Conservation (phyloP, 2,329 filamentous ascomycete species). For the Penicillium occitanis region DNA sequence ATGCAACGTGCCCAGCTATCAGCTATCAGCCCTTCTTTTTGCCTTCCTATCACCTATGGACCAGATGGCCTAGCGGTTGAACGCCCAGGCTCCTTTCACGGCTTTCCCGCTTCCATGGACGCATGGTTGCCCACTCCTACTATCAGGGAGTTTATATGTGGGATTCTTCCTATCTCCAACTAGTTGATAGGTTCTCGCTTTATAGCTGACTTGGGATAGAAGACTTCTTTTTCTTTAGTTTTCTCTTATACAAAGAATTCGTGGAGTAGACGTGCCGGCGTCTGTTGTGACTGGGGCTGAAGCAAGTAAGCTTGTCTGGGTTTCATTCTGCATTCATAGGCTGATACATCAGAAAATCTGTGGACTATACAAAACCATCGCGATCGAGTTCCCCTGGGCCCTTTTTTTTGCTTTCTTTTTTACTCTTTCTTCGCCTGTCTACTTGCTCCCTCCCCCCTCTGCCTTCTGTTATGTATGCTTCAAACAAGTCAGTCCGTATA, state of each 20-base stretch:
- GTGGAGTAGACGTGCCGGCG: not conserved
- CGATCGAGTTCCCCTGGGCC: not conserved
- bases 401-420: not conserved
- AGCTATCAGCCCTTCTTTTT: not conserved
- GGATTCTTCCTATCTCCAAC: not conserved
- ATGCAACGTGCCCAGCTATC: not conserved
- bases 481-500: too few relatives aligned
- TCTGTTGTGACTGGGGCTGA: not conserved
- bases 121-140: not conserved
- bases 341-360: not conserved
- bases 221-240: not conserved
- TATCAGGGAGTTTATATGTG: not conserved
- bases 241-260: not conserved
- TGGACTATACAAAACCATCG: not conserved
- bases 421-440: not conserved
- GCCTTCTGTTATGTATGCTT: not conserved
- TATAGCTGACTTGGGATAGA: not conserved
- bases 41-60: not conserved
- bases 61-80: conserved; percentile 3
- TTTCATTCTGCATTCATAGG: not conserved
- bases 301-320: not conserved
- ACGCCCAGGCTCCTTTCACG: not conserved
- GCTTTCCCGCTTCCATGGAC: not conserved
- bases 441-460: not conserved
- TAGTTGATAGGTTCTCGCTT: not conserved